A percentile compares a stretch with the other conserved stretches of the same genome.
phyloP scores from a whole-genome alignment of 1,284 basidiomycete species.

The Abortiporus biennis region DNA sequence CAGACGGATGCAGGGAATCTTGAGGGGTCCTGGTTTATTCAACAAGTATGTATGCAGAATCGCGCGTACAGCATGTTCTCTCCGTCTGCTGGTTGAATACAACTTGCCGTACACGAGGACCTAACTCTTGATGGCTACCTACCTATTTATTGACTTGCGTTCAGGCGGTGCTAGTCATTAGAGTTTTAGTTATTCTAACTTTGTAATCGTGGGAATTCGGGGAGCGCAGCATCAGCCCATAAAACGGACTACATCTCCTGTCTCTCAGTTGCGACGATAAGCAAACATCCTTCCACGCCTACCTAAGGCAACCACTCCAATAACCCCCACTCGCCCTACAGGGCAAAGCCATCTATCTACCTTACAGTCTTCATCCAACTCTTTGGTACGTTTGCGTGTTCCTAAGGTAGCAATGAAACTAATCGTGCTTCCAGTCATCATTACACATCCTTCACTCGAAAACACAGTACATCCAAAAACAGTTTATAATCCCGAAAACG shows the following conservation, averaged over 20 bases:
- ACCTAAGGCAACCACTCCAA: constrained; percentile 53
- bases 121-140: no score
- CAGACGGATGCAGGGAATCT: no score
- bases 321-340: constrained; percentile 76
- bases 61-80: no score
- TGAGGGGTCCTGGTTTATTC: no score
- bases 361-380: constrained; percentile 41
- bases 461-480: constrained; percentile 50
- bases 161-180: background rate
- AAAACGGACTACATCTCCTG: constrained; percentile 18
- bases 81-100: no score
- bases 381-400: constrained; percentile 33
- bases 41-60: no score
- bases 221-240: constrained; percentile 17
- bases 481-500: constrained; percentile 35
- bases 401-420: constrained; percentile 6
- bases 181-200: background rate
- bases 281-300: constrained; percentile 47
- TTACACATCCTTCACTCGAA: constrained; percentile 20
- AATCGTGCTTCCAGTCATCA: constrained; percentile 17
- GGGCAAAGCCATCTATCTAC: constrained; percentile 73
- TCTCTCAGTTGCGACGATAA: constrained; percentile 35
- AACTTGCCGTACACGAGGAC: no score
- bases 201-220: constrained; percentile 19
- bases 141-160: no score